Conservation (phyloP, 495 filamentous ascomycete genomes). For the Xylaria palmicola region DNA sequence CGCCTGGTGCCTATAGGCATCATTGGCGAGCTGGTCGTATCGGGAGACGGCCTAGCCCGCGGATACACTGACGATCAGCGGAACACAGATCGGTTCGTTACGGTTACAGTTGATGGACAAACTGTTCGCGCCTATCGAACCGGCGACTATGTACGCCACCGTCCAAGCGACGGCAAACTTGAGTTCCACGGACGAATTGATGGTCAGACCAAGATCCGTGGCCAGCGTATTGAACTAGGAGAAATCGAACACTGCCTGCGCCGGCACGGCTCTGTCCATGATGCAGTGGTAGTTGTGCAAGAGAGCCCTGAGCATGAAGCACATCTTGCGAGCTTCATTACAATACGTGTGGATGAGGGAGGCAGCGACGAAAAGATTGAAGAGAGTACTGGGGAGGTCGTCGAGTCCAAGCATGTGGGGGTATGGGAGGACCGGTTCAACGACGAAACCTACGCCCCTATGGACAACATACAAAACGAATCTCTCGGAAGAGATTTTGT, state of each 20-base stretch:
- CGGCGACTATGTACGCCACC: constrained; percentile 7
- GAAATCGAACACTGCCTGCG: constrained; percentile 20
- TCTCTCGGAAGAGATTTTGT: constrained; percentile 13
- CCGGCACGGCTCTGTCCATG: neutral
- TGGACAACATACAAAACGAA: neutral
- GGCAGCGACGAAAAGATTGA: neutral
- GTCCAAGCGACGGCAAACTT: neutral
- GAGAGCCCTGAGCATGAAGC: neutral
- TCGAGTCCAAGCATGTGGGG: neutral
- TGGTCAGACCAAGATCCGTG: constrained; percentile 25
- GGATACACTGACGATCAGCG: no score
- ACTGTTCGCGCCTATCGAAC: neutral
- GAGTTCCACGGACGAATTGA: constrained; percentile 22
- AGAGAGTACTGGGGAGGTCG: neutral
- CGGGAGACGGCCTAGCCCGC: no score
- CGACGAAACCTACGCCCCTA: neutral
- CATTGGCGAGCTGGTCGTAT: no score
- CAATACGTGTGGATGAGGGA: neutral
- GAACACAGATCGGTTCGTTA: neutral
- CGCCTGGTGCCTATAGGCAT: no score
- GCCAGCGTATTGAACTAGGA: constrained; percentile 28
- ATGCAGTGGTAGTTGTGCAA: neutral
- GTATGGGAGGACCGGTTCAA: neutral
- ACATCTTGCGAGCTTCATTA: neutral
- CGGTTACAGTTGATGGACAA: neutral